Base-by-base conservation (phyloP, 2,329 filamentous ascomycete genomes). In the Colletotrichum sp. region DNA sequence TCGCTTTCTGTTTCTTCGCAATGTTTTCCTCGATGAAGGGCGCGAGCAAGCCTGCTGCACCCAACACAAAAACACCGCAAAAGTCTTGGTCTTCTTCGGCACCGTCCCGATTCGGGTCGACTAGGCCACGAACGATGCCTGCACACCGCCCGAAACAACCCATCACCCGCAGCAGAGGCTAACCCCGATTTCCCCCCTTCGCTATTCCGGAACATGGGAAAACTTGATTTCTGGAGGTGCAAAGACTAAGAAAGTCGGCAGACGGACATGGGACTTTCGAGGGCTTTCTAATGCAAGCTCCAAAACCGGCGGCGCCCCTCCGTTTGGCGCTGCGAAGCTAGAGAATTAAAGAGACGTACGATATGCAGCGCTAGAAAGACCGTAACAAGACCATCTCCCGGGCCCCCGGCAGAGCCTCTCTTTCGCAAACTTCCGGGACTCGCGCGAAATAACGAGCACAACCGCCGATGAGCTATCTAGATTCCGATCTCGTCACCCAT, bases 361-460 rank as follows among this genome's bases (percentile, higher is more conserved):
- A 36, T 21, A 52, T 66, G 58, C 32, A 2, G 24, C 28, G 67
- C 60, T 74, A 60, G 43, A 21, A n/a, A 9, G 6, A 30, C 48
- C 21, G 21, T 32, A 26, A 38, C 15, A 8, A 21, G 48, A 67
- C 65, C 34, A 24, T 66, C 38, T 28, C 60, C 60, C 70, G 21
- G 52, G n/a, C 10, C 60, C 72, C 57, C 43, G 61, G 72, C 72
- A 72, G 72, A 75, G 72, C 68, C 72, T 75, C 72, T 24, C n/a
- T 43, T 24, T 71, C 5, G 48, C 55, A 24, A 34, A 16, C 30
- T 34, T 18, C 36, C 16, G 61, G 43, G 43, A 21, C 43, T 52
- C 71, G 64, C 52, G 52, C 18, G 21, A 68, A 38, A 58, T 10
- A 58, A 28, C 21, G 21, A 26, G 43, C 30, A 68, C 10, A 32